Conservation (phyloP, 164 flowering plant genomes). For the Macadamia integrifolia region DNA sequence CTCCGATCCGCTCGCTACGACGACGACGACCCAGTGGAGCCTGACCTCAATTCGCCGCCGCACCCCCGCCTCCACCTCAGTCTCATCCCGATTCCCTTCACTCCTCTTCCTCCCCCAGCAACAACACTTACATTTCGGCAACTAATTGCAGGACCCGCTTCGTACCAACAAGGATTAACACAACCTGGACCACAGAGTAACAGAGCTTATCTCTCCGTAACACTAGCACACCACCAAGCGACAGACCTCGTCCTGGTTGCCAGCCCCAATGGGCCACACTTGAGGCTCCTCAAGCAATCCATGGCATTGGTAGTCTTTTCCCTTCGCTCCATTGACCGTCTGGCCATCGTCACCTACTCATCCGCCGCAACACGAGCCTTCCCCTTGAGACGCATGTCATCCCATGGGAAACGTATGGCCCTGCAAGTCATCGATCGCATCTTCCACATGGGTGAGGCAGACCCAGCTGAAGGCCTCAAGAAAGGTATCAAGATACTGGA, state of each 20-base stretch:
- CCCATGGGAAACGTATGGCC: conserved; percentile 75
- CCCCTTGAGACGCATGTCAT: conserved; percentile 78
- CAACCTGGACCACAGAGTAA: conserved; percentile 3
- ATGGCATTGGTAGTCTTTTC: conserved; percentile 82
- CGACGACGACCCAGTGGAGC: too few species aligned
- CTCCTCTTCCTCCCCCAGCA: conserved; percentile 4
- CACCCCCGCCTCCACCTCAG: too few species aligned
- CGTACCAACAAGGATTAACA: too few species aligned
- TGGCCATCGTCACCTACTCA: conserved; percentile 74
- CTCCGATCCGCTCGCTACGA: conserved; percentile 59
- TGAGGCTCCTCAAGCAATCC: conserved; percentile 79
- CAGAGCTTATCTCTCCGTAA: conserved; percentile 54
- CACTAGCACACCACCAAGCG: conserved; percentile 49
- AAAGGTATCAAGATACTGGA: conserved; percentile 63
- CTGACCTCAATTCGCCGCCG: too few species aligned
- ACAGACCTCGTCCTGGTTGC: conserved; percentile 78
- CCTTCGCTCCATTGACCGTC: conserved; percentile 66
- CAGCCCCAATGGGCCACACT: conserved; percentile 72
- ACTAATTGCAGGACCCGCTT: too few species aligned
- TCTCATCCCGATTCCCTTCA: too few species aligned
- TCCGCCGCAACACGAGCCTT: conserved; percentile 72
- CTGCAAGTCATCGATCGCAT: conserved; percentile 77
- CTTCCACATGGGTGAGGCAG: conserved; percentile 68
- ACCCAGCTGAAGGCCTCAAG: conserved; percentile 67
- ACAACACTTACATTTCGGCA: not conserved